Evolutionary conservation across 108 stramenopile species (phyloP).

Genomic region (Cyclotella choctawhatcheeana): DNA sequence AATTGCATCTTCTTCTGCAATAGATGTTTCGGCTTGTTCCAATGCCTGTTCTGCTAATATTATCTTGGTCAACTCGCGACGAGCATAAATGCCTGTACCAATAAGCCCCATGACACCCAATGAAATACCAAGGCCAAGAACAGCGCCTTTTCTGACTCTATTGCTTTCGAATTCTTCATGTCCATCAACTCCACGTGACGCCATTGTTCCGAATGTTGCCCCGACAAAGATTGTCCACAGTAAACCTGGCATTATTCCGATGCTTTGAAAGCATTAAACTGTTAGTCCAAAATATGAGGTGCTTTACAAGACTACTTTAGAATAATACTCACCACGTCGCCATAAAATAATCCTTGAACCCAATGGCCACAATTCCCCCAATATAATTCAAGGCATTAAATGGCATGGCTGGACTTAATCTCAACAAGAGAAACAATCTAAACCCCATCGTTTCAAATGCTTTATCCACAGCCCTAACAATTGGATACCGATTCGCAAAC

Average conservation of each 20-base stretch:
- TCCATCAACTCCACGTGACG: slow-evolving; percentile 34
- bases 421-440: slow-evolving; percentile 43
- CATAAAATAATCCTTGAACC: slow-evolving; percentile 35
- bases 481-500: slow-evolving; percentile 46
- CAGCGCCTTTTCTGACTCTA: slow-evolving; percentile 31
- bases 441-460: slow-evolving; percentile 53
- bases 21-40: slow-evolving; percentile 25
- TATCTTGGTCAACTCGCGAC: slow-evolving; percentile 47
- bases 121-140: slow-evolving; percentile 42
- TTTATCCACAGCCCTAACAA: slow-evolving; percentile 51
- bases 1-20: background rate
- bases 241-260: slow-evolving; percentile 32
- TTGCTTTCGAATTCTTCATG: slow-evolving; percentile 33
- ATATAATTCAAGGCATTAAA: slow-evolving; percentile 59
- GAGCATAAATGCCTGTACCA: slow-evolving; percentile 47
- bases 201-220: slow-evolving; percentile 41
- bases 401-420: slow-evolving; percentile 51
- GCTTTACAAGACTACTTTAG: too few relatives aligned
- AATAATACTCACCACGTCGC: slow-evolving; percentile 42
- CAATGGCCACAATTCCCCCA: slow-evolving; percentile 48
- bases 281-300: too few relatives aligned
- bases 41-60: slow-evolving; percentile 37
- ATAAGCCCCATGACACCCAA: slow-evolving; percentile 39
- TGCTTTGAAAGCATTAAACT: background rate
- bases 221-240: slow-evolving; percentile 52